Base-by-base conservation (phyloP, 257 asterid species). In the Nicotiana tomentosiformis region DNA sequence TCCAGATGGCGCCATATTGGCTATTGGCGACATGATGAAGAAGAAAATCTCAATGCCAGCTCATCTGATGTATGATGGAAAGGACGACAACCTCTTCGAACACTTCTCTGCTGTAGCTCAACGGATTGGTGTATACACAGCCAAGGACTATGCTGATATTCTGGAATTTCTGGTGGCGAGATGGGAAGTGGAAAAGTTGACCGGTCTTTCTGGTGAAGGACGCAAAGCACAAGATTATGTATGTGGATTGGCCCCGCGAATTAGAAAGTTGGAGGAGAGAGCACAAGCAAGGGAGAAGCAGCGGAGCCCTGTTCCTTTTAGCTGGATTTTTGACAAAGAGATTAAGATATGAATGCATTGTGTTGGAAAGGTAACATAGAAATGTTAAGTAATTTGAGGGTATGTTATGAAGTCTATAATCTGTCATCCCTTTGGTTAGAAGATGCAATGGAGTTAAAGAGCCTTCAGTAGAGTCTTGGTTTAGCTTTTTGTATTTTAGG, bases 21-120 rank as follows among this genome's bases (percentile, higher is more conserved):
- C 83, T n/a, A 94, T 93, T 18, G 94, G 92, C 2, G 91, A 93
- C 87, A 93, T 93, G 95, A 93, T 93, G 97, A 90, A 87, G 90
- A 93, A 93, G 70, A 91, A 89, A 80, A 88, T 93, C 84, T 86
- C 95, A 5, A 93, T 93, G 97, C 97, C 97, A 0, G 97, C 94
- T 77, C 96, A 91, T 85, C 84, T 93, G 39, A 92, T 93, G 97
- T 91, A 92, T 30, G 97, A 93, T 66, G 97, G 97, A 26, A 37
- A 30, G 11, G 97, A 90, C 18, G 91, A 91, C 10, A 82, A 87
- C 80, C 93, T 93, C 60, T 93, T 93, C 62, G 92, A 92, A 5
- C 89, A 89, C 87, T 93, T 91, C 88, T 90, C 96, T 39, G 81
- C 93, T n/a, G 93, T 90, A 9, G 96, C 96, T 6, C 97, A 93